These are phyloP conservation scores for Quercus alba DNA, from an alignment of 306 rosid species.

Conservation along the genomic window DNA sequence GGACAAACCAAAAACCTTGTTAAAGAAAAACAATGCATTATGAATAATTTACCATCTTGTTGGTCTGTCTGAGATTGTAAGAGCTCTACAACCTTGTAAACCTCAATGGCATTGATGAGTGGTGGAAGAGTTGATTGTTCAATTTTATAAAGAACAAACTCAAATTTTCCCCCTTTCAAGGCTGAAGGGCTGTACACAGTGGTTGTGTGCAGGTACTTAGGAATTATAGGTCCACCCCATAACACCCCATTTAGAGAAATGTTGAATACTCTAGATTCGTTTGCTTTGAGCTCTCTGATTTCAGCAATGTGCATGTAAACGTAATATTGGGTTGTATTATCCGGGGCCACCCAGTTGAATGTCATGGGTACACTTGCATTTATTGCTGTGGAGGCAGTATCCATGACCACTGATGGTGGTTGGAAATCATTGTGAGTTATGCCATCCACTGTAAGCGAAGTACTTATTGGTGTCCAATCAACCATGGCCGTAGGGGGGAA, in stretches of 20 bases:
- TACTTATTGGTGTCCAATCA: slow-evolving; percentile 7
- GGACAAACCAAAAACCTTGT: no score
- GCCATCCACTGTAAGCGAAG: not conserved
- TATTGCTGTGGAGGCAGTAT: slow-evolving; percentile 26
- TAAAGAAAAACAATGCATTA: no score
- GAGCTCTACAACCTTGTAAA: no score
- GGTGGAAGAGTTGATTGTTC: slow-evolving; percentile 39
- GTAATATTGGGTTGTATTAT: not conserved
- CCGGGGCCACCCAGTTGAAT: slow-evolving; percentile 6
- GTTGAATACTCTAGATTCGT: slow-evolving; percentile 30
- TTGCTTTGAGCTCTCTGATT: slow-evolving; percentile 3
- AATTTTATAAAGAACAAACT: slow-evolving; percentile 2
- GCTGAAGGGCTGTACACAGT: not conserved
- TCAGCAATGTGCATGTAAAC: slow-evolving; percentile 33
- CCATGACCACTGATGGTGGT: slow-evolving; percentile 31
- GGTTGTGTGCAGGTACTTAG: not conserved
- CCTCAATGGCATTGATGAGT: slow-evolving; percentile 22
- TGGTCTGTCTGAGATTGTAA: no score
- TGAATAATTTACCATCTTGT: no score
- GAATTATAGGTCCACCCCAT: slow-evolving; percentile 8
- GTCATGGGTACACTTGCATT: slow-evolving; percentile 9
- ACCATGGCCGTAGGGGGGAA: fast-evolving
- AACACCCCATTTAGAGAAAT: not conserved
- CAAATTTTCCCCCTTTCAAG: not conserved
- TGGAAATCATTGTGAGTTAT: not conserved